Evolutionary conservation across 495 filamentous ascomycete genomes (phyloP).

Genomic region (Evernia prunastri): DNA sequence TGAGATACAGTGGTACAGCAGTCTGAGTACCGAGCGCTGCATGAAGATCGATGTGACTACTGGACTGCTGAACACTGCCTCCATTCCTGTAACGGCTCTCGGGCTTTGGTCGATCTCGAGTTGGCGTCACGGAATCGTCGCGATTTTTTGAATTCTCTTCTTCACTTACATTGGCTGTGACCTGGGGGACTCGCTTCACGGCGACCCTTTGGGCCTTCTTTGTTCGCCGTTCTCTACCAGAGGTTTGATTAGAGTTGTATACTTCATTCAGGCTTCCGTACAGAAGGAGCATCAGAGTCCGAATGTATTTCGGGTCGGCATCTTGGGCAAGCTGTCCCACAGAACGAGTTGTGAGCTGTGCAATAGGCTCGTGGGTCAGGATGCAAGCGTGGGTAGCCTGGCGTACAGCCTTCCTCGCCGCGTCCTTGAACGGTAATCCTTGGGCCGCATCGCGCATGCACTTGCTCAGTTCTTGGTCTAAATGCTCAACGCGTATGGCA

Average conservation of each 20-base stretch:
- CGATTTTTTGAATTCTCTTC: slow-evolving; percentile 28
- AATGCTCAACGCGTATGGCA: slow-evolving; percentile 62
- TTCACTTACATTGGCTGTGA: slow-evolving; percentile 19
- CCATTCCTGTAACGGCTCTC: slow-evolving; percentile 54
- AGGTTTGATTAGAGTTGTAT: slow-evolving; percentile 46
- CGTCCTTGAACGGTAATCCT: slow-evolving; percentile 19
- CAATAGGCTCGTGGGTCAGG: slow-evolving; percentile 68
- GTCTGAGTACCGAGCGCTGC: slow-evolving; percentile 15
- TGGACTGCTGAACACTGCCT: slow-evolving; percentile 54
- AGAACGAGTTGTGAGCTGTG: slow-evolving; percentile 60
- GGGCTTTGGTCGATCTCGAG: slow-evolving; percentile 46
- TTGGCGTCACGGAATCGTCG: slow-evolving; percentile 55
- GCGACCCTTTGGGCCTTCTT: not conserved
- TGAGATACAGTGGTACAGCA: slow-evolving; percentile 23
- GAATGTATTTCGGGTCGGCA: slow-evolving; percentile 70
- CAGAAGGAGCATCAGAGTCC: slow-evolving; percentile 71
- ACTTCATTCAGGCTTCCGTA: slow-evolving; percentile 77
- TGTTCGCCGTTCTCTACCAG: slow-evolving; percentile 27
- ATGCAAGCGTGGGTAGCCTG: slow-evolving; percentile 64
- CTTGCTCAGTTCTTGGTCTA: slow-evolving; percentile 65
- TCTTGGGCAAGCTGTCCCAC: slow-evolving; percentile 64
- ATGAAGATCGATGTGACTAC: slow-evolving; percentile 29
- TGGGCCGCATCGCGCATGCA: slow-evolving; percentile 41
- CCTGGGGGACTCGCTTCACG: slow-evolving; percentile 12
- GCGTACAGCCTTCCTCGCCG: slow-evolving; percentile 60